Conservation (phyloP, 2,329 filamentous ascomycete genomes). For the Ceratocystis papillata region DNA sequence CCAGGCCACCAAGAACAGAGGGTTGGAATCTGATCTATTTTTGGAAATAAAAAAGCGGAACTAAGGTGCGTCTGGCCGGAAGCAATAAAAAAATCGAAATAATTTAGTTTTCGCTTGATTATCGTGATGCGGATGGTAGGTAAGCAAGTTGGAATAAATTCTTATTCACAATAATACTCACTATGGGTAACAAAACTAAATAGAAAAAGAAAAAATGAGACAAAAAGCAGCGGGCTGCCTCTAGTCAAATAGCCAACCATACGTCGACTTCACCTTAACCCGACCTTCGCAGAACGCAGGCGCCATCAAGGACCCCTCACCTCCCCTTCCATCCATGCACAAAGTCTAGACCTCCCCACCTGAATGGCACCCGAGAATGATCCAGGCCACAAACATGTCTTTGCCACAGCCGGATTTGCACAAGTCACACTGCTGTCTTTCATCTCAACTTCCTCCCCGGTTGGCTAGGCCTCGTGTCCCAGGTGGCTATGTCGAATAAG, state of each 20-base stretch:
- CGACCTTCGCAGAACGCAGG: neutral
- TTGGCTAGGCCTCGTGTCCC: neutral
- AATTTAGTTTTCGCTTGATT: neutral
- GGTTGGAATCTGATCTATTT: neutral
- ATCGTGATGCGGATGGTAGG: neutral
- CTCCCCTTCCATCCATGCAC: neutral
- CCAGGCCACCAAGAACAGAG: too few species aligned
- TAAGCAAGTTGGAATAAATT: too few species aligned
- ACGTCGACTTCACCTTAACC: neutral
- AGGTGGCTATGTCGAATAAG: neutral
- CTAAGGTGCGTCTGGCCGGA: neutral
- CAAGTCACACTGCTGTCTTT: slow-evolving; percentile 2
- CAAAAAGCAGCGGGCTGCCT: neutral
- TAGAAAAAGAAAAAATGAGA: neutral
- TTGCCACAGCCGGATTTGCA: slow-evolving; percentile 10
- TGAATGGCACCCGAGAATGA: slow-evolving; percentile 1
- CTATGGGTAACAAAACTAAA: too few species aligned
- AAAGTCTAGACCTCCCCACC: slow-evolving; percentile 6
- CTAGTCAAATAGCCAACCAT: neutral
- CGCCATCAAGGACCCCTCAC: neutral
- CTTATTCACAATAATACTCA: too few species aligned
- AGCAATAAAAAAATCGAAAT: neutral
- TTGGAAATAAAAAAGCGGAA: neutral
- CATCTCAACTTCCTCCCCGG: slow-evolving; percentile 1
- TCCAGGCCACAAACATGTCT: slow-evolving; percentile 14